phyloP scores from a whole-genome alignment of 2,329 filamentous ascomycete species.

The Verticillium tricorpus region DNA sequence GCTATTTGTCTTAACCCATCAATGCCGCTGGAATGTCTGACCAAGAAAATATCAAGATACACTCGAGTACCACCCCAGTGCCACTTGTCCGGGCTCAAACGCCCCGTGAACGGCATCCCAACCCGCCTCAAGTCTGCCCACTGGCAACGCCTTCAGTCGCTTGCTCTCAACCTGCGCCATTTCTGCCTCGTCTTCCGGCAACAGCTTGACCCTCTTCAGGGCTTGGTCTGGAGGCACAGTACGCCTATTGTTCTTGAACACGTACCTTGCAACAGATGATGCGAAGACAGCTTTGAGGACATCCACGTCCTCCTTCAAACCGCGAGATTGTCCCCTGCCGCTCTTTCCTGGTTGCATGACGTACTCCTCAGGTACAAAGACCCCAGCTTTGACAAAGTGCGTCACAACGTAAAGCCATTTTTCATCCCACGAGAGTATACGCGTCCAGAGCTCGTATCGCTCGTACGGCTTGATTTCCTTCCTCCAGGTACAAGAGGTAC shows the following conservation, averaged over 20 bases:
- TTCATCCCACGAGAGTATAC: constrained; percentile 56
- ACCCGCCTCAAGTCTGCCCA: constrained; percentile 2
- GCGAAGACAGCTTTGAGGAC: constrained; percentile 64
- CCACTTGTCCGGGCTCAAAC: constrained; percentile 2
- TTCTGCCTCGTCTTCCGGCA: constrained; percentile 48
- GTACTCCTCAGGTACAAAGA: constrained; percentile 49
- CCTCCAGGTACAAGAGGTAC: constrained; percentile 3
- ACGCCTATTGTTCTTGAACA: constrained; percentile 74
- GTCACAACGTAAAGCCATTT: constrained; percentile 78
- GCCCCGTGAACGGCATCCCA: constrained; percentile 3
- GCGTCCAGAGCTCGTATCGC: constrained; percentile 9
- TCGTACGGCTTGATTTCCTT: constrained; percentile 10
- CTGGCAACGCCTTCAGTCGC: background rate
- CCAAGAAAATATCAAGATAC: background rate
- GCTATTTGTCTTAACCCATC: no score
- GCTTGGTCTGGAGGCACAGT: constrained; percentile 79
- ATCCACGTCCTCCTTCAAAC: constrained; percentile 17
- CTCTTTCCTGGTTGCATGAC: constrained; percentile 19
- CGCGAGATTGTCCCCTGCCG: constrained; percentile 2
- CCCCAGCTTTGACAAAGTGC: constrained; percentile 63
- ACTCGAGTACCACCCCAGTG: constrained; percentile 1
- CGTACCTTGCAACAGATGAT: constrained; percentile 71
- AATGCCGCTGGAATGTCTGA: no score
- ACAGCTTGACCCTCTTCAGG: constrained; percentile 63
- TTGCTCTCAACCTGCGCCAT: constrained; percentile 1